Conservation (phyloP, 83 land plant genomes). For the Isoetes engelmannii region DNA sequence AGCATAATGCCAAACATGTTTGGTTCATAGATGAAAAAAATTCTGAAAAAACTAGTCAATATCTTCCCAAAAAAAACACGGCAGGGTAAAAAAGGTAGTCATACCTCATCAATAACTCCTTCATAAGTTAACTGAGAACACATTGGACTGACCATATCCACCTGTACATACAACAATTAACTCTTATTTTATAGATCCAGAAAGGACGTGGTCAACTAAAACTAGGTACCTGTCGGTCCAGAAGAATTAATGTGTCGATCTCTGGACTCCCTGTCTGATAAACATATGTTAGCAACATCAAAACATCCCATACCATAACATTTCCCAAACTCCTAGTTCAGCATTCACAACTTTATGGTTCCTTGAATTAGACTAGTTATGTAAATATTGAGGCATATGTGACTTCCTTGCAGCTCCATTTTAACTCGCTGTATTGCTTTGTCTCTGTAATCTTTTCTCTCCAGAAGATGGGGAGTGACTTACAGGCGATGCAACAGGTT, state of each 20-base stretch:
- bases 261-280: conserved; percentile 65
- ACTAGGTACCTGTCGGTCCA: conserved; percentile 76
- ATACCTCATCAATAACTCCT: conserved; percentile 97
- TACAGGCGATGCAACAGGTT: conserved; percentile 26
- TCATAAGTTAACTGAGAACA: conserved; percentile 94
- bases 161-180: conserved; percentile 32
- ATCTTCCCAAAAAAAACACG: too few species aligned
- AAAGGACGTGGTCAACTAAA: conserved; percentile 2
- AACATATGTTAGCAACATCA: conserved; percentile 9
- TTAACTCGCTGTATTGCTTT: too few species aligned
- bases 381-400: too few species aligned
- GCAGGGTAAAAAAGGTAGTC: not conserved
- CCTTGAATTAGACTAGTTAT: too few species aligned
- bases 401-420: too few species aligned
- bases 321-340: not conserved
- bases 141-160: conserved; percentile 98
- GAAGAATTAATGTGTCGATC: conserved; percentile 76
- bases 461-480: too few species aligned
- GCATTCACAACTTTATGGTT: too few species aligned
- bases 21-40: too few species aligned
- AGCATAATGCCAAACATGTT: too few species aligned
- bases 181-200: not conserved
- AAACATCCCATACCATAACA: conserved; percentile 2
- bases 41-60: too few species aligned
- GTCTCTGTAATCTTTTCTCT: too few species aligned